Conservation (phyloP, 805 yeast species). For the Kodamaea nitidulidarum region DNA sequence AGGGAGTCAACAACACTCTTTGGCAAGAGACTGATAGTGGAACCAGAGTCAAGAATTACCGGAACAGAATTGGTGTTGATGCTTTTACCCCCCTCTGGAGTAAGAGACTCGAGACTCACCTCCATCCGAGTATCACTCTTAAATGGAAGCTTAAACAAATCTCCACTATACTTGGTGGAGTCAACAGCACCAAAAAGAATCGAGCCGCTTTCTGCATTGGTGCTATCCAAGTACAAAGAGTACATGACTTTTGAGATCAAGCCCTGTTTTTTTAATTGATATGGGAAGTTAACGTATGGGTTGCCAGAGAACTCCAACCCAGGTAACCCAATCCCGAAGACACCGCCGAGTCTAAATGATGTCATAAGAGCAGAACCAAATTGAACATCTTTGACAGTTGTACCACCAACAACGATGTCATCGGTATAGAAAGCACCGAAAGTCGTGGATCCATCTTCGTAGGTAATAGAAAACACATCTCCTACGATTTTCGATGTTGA, state of each 20-base stretch:
- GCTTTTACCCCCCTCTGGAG: background rate
- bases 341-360: conserved; percentile 9
- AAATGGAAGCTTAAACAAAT: conserved; percentile 25
- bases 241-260: conserved; percentile 52
- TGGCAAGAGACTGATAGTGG: conserved; percentile 9
- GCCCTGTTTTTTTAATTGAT: conserved; percentile 55
- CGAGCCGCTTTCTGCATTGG: conserved; percentile 40
- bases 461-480: conserved; percentile 1
- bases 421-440: conserved; percentile 10
- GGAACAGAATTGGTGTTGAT: background rate
- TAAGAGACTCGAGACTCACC: conserved; percentile 4
- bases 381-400: conserved; percentile 7
- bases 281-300: conserved; percentile 64
- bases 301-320: conserved; percentile 2
- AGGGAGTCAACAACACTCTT: conserved; percentile 3
- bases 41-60: conserved; percentile 10
- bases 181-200: conserved; percentile 73
- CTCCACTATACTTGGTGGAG: conserved; percentile 55
- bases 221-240: conserved; percentile 54
- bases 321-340: conserved; percentile 11
- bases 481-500: conserved; percentile 7
- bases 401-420: conserved; percentile 8
- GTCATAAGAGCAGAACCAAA: conserved; percentile 10
- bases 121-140: conserved; percentile 1
- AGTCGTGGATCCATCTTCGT: conserved; percentile 8